Evolutionary conservation across 441 rosid species (phyloP), one percentile per base, ranked within the genome.

Genomic region (Corymbia citriodora): DNA sequence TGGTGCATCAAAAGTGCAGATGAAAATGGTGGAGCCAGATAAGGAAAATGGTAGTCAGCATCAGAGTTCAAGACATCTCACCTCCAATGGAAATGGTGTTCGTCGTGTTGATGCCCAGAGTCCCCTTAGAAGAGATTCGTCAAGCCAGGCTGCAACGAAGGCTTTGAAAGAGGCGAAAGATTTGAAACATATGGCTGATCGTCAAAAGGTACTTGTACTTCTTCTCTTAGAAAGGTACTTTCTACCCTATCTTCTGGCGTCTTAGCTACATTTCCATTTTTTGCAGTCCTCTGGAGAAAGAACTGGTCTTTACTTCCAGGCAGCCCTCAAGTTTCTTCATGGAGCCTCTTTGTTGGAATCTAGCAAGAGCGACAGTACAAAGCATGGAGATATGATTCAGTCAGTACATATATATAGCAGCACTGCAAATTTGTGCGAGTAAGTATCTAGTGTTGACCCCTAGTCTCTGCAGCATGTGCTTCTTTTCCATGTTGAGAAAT

Each of bases 381-480:
- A 95, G 94, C 94, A 94, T 88, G 97, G 96, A 89, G 99, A 97
- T 89, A 93, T 94, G 93, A 90, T 93, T 90, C 99, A 95, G 89
- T 94, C 98, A 55, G 88, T 93, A 92, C 94, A 94, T 90, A 94
- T 96, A 36, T 98, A 96, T 92, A 92, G 95, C 83, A 96, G 96
- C 94, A 98, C 99, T 52, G 99, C 99, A 87, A 95, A 97, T 89
- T 97, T 98, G 89, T 97, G 96, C 99, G 97, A 97, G 99, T 98
- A 96, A 97, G 99, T 96, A 83, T 81, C 53, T 45, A 48, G 86
- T 81, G 53, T 81, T 48, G 53, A 27, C 53, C 86, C 53, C 86
- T 25, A 13, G 50, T 23, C 86, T 81, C 52, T 45, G 86, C 86
- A 81, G 53, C 53, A 25, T 4, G 31, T 81, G 86, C 86, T 13